Conservation (phyloP, 2,329 filamentous ascomycete genomes). For the Penicillium oxalicum region DNA sequence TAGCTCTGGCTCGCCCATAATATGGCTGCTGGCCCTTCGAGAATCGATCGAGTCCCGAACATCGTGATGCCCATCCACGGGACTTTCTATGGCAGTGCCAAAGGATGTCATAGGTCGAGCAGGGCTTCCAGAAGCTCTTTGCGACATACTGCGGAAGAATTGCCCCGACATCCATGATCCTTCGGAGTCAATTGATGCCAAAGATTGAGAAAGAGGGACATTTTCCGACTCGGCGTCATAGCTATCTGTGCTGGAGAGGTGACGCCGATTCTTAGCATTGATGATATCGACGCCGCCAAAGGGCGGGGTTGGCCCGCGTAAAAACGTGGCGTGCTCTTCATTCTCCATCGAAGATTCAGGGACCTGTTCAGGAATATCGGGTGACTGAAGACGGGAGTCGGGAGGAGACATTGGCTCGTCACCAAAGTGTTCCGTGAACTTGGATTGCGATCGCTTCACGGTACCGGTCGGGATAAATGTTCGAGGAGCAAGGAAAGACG, state of each 20-base stretch:
- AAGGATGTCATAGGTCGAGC: constrained; percentile 40
- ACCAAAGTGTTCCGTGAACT: constrained; percentile 86
- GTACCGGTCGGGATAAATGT: constrained; percentile 48
- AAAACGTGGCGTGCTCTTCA: constrained; percentile 15
- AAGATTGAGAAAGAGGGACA: constrained; percentile 64
- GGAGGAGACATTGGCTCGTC: constrained; percentile 82
- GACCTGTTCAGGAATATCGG: constrained; percentile 51
- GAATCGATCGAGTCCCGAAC: constrained; percentile 25
- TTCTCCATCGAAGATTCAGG: constrained; percentile 19
- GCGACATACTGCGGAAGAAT: constrained; percentile 47
- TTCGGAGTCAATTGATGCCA: constrained; percentile 93
- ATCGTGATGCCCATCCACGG: constrained; percentile 38
- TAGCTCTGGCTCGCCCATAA: constrained; percentile 52
- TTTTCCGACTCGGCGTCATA: constrained; percentile 47
- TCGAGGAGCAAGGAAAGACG: constrained; percentile 33
- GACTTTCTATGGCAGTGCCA: constrained; percentile 40
- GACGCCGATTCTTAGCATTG: constrained; percentile 25
- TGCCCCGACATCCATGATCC: constrained; percentile 90
- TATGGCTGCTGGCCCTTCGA: constrained; percentile 37
- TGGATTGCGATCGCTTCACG: constrained; percentile 77
- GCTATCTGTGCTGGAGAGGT: constrained; percentile 38
- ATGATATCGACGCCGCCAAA: constrained; percentile 21
- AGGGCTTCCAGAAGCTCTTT: constrained; percentile 28
- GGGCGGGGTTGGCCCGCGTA: constrained; percentile 22
- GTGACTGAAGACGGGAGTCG: constrained; percentile 72